Evolutionary conservation across 2,329 filamentous ascomycete genomes (phyloP).

Genomic region (Helicocarpus griseus): DNA sequence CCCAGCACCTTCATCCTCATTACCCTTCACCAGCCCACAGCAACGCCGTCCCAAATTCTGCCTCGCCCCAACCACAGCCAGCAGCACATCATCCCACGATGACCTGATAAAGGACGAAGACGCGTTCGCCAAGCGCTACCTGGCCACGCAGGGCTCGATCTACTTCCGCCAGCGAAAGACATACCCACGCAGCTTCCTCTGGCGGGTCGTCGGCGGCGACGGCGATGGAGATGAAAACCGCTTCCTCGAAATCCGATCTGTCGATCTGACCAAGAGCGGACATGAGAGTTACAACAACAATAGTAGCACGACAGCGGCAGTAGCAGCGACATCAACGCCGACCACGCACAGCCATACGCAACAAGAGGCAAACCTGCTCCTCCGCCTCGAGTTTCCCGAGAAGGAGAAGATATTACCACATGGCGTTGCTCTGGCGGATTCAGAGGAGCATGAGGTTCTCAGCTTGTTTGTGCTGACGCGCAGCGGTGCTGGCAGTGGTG

Average conservation of each 20-base stretch:
- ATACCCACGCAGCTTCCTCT: conserved; percentile 77
- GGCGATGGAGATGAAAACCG: conserved; percentile 26
- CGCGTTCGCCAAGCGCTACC: conserved; percentile 60
- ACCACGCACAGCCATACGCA: conserved; percentile 28
- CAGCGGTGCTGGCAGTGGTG: no score
- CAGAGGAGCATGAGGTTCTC: conserved; percentile 65
- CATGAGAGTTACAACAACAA: conserved; percentile 19
- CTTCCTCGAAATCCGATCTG: conserved; percentile 70
- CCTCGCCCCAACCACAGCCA: conserved; percentile 37
- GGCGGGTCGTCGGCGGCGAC: conserved; percentile 75
- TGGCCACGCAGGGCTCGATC: conserved; percentile 70
- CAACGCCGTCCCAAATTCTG: conserved; percentile 38
- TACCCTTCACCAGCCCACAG: conserved; percentile 42
- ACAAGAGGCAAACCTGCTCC: conserved; percentile 60
- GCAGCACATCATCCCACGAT: conserved; percentile 28
- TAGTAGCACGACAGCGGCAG: background rate
- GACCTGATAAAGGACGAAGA: conserved; percentile 48
- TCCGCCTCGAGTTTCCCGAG: conserved; percentile 70
- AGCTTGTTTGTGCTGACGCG: conserved; percentile 72
- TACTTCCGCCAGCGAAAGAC: conserved; percentile 70
- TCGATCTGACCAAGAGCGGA: conserved; percentile 65
- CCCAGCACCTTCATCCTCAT: conserved; percentile 42
- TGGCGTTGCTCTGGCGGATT: conserved; percentile 75
- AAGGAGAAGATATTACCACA: conserved; percentile 60
- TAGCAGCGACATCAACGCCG: background rate